A percentile compares a stretch with the other conserved stretches of the same genome.
Evolutionary conservation across 169 alveolate genomes (phyloP).

Genomic region (Plasmodium vivax): DNA sequence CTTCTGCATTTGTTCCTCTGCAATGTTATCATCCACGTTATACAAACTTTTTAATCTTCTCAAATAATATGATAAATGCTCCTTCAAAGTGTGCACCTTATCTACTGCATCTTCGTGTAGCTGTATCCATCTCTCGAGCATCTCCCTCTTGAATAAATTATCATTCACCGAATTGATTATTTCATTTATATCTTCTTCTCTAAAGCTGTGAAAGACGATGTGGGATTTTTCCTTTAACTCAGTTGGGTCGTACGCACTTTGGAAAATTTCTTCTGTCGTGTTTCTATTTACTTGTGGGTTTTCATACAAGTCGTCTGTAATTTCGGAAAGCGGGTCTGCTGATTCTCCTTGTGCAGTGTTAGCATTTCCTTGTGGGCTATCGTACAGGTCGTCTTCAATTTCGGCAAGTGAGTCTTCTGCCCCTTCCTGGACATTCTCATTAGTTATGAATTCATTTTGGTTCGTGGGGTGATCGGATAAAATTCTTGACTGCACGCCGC

Average conservation of each 20-base stretch:
- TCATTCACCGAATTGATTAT: neutral
- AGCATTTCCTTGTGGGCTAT: too few relatives aligned
- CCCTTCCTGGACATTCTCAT: neutral
- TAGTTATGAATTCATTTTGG: neutral
- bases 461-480: neutral
- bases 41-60: neutral
- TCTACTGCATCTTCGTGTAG: neutral
- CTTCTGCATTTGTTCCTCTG: neutral
- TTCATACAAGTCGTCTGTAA: neutral
- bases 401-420: too few relatives aligned
- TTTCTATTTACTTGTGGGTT: neutral
- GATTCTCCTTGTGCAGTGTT: neutral
- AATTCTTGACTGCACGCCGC: neutral
- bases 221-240: neutral
- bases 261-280: neutral
- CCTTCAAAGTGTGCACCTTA: neutral
- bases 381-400: too few relatives aligned
- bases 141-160: neutral
- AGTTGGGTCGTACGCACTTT: neutral
- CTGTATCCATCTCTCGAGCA: neutral
- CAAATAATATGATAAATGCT: neutral
- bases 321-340: neutral
- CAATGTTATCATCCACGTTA: neutral
- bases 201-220: neutral
- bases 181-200: neutral